Base-by-base conservation (phyloP, 306 rosid species). In the Fagus crenata region DNA sequence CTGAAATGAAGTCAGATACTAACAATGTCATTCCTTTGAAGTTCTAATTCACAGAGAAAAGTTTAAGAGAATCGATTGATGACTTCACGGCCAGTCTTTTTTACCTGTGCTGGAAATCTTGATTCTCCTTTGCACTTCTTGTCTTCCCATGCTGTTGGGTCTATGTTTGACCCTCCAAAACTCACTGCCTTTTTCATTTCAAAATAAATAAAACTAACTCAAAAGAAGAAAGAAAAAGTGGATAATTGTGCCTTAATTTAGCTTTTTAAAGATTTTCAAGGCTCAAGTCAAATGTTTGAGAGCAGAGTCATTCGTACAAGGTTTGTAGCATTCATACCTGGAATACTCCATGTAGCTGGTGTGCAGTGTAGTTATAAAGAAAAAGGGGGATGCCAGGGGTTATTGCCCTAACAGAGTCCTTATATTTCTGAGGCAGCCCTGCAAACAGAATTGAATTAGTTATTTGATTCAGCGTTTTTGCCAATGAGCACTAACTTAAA, bases 91-190 rank as follows among this genome's bases (percentile, higher is more conserved):
- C 68, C n/a, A 0, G 6, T 61, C 5, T 33, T 61, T 32, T 13
- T 17, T 65, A 53, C 80, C 80, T 80, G 83, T 33, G 83, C 83
- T 13, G 75, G 83, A 56, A 80, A 80, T 49, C 79, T 80, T 74
- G 83, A 74, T 68, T 75, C 79, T 33, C 78, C 83, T 54, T 22
- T 75, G 79, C 68, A 80, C 54, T 80, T 80, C 63, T 53, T 80
- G 75, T 74, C 83, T 80, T 80, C 61, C 79, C 83, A 80, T 2
- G 83, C 75, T 7, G 75, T 74, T 65, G 79, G 79, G 61, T 80
- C 83, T 11, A 74, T 74, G 79, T 80, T 80, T 31, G 83, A 80
- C 53, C 83, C 83, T 32, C 83, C 83, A 69, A 80, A 80, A 73
- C 75, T 80, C 73, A 54, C 51, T 40, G 79, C 83, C 83, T 80